These are phyloP conservation scores for Micractinium conductrix DNA, from an alignment of 139 green algal species.

Conservation along the genomic window DNA sequence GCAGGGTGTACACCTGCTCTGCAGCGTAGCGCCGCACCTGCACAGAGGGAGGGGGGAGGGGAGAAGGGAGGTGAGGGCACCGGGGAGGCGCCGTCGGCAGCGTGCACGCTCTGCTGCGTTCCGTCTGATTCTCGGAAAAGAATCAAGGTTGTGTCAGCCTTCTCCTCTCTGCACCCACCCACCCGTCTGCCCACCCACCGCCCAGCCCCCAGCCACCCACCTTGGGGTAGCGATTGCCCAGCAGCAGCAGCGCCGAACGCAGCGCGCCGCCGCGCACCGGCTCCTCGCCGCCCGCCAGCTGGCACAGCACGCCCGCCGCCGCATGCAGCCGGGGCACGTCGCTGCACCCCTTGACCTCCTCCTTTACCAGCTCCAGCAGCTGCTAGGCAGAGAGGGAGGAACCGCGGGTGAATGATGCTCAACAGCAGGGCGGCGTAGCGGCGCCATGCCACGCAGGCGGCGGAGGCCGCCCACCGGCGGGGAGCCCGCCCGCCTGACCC, in stretches of 20 bases:
- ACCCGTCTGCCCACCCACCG: background rate
- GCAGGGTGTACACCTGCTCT: slow-evolving; percentile 85
- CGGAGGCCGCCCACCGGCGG: too few relatives aligned
- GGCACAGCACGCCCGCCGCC: slow-evolving; percentile 53
- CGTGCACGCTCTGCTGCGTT: background rate
- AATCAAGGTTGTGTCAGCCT: background rate
- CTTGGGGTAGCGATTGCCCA: slow-evolving; percentile 70
- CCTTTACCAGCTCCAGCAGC: slow-evolving; percentile 57
- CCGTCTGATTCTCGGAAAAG: background rate
- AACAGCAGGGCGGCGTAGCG: background rate
- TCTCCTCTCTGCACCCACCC: background rate
- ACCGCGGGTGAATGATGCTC: background rate
- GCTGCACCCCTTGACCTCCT: slow-evolving; percentile 60
- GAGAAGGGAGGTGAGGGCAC: background rate
- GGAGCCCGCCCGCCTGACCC: too few relatives aligned
- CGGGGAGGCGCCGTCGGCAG: background rate
- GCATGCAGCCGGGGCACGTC: slow-evolving; percentile 75
- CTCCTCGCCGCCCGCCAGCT: slow-evolving; percentile 46
- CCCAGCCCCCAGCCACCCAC: background rate
- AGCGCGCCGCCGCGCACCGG: slow-evolving; percentile 54
- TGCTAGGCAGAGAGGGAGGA: background rate
- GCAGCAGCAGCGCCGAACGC: slow-evolving; percentile 64
- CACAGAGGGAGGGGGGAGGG: background rate
- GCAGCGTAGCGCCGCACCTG: slow-evolving; percentile 76
- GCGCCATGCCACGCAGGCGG: too few relatives aligned